Conservation (phyloP, 345 rosid genomes). For the Aquilaria malaccensis region DNA sequence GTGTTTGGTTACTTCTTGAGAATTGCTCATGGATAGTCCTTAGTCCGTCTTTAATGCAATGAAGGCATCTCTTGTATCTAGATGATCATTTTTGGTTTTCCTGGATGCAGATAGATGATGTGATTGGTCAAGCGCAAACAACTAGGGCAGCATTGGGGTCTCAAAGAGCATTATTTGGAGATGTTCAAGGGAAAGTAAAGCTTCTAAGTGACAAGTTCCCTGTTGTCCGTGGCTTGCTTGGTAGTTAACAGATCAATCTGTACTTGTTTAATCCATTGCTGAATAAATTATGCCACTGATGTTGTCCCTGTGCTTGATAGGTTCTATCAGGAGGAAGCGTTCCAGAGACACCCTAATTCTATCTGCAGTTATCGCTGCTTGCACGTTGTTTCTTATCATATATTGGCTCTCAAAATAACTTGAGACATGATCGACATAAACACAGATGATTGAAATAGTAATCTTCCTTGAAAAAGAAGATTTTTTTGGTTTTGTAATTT, state of each 20-base stretch:
- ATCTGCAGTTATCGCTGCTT: conserved; percentile 85
- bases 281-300: not conserved
- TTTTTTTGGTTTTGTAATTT: conserved; percentile 28
- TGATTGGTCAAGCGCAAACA: conserved; percentile 90
- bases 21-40: not conserved
- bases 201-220: conserved; percentile 85
- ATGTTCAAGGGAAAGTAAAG: conserved; percentile 95
- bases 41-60: not conserved
- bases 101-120: conserved; percentile 76
- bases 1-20: not conserved
- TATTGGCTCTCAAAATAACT: conserved; percentile 87
- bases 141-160: conserved; percentile 85
- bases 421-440: conserved; percentile 6
- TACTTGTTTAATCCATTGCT: conserved; percentile 7
- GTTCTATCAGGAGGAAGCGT: conserved; percentile 73
- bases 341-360: conserved; percentile 91
- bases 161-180: conserved; percentile 82
- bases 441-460: conserved; percentile 7
- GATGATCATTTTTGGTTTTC: conserved; percentile 7
- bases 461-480: conserved; percentile 18
- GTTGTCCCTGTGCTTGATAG: conserved; percentile 26
- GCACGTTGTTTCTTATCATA: conserved; percentile 85
- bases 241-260: conserved; percentile 29
- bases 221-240: conserved; percentile 74
- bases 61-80: not conserved